Conservation (phyloP, 1,284 basidiomycete genomes). For the Melampsora americana region DNA sequence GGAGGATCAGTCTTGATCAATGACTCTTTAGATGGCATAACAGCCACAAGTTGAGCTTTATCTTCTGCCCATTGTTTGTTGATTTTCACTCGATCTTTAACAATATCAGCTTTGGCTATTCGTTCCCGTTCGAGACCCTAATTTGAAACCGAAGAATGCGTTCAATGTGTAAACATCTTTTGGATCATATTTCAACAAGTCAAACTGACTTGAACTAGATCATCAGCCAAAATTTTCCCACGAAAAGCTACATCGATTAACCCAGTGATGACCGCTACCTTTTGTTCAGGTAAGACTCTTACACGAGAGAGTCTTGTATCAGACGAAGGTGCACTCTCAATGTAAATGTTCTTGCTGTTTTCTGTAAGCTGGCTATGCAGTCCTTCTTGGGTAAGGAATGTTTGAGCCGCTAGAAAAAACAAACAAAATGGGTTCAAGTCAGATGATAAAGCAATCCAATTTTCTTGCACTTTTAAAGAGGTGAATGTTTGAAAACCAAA, state of each 20-base stretch:
- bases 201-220: slow-evolving; percentile 38
- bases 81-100: slow-evolving; percentile 37
- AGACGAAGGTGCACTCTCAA: not conserved
- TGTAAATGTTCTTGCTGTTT: slow-evolving; percentile 16
- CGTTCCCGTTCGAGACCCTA: slow-evolving; percentile 43
- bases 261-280: slow-evolving; percentile 33
- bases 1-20: slow-evolving; percentile 12
- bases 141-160: not conserved
- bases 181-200: not conserved
- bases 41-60: slow-evolving; percentile 22
- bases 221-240: slow-evolving; percentile 32
- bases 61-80: slow-evolving; percentile 42
- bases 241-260: slow-evolving; percentile 41
- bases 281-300: slow-evolving; percentile 30
- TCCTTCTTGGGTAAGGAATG: slow-evolving; percentile 33
- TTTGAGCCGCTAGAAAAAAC: slow-evolving; percentile 28
- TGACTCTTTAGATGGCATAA: slow-evolving; percentile 41
- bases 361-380: not conserved
- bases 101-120: slow-evolving; percentile 37
- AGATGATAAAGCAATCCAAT: not conserved
- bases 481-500: not conserved
- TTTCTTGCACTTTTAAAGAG: not conserved
- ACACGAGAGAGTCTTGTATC: slow-evolving; percentile 27
- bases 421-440: not conserved
- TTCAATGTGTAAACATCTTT: not conserved